Conservation (phyloP, 2,329 filamentous ascomycete genomes). For the Stylonectria norvegica region DNA sequence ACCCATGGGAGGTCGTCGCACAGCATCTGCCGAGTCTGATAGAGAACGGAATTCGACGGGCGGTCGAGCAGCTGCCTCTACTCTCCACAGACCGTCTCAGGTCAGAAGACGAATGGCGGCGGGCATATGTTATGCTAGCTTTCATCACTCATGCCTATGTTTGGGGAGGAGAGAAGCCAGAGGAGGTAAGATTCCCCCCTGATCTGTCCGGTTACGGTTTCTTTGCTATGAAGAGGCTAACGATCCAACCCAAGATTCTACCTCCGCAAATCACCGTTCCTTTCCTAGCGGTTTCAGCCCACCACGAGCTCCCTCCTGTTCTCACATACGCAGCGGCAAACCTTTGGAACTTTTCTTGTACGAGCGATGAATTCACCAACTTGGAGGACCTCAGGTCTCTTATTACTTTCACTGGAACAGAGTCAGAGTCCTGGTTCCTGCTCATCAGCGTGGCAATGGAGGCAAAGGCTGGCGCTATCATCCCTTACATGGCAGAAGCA, state of each 20-base stretch:
- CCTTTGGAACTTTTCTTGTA: constrained; percentile 82
- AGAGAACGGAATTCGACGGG: constrained; percentile 58
- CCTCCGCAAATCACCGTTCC: constrained; percentile 76
- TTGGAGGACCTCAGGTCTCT: constrained; percentile 68
- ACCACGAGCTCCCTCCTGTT: constrained; percentile 78
- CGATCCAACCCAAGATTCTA: constrained; percentile 47
- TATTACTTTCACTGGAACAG: constrained; percentile 81
- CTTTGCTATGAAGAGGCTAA: constrained; percentile 10
- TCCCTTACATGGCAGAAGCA: constrained; percentile 74
- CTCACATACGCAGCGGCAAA: constrained; percentile 86
- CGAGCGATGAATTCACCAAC: constrained; percentile 52
- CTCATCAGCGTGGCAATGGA: constrained; percentile 88
- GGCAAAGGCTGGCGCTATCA: constrained; percentile 68
- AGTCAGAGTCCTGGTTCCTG: constrained; percentile 94
- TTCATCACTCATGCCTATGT: constrained; percentile 85
- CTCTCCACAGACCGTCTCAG: constrained; percentile 63
- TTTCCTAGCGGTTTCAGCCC: constrained; percentile 65
- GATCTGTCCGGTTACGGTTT: not conserved
- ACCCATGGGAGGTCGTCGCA: constrained; percentile 72
- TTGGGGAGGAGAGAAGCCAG: constrained; percentile 76
- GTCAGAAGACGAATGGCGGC: constrained; percentile 70
- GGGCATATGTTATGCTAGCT: constrained; percentile 74
- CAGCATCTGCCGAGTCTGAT: constrained; percentile 66
- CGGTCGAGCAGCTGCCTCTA: constrained; percentile 64
- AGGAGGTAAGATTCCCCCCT: constrained; percentile 54